Conservation (phyloP, 108 stramenopile species). For the Tribonema minus region DNA sequence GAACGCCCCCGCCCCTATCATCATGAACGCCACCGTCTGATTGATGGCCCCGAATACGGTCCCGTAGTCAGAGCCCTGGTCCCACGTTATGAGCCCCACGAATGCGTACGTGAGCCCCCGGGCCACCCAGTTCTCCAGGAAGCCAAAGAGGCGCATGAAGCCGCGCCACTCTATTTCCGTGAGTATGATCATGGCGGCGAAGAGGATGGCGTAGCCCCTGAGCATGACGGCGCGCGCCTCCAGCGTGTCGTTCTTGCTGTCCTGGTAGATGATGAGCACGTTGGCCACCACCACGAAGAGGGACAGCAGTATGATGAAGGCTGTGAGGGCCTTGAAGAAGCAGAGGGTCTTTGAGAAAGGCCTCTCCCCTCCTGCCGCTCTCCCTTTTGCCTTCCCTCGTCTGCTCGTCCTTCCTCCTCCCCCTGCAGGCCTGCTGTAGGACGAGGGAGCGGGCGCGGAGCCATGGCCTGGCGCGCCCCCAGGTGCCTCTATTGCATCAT, state of each 20-base stretch:
- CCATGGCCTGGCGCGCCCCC: too few species aligned
- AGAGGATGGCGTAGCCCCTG: constrained; percentile 11
- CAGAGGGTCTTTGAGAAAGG: constrained; percentile 3
- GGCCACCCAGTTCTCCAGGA: constrained; percentile 31
- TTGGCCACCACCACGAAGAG: constrained; percentile 25
- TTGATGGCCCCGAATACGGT: constrained; percentile 13
- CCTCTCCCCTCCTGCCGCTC: too few species aligned
- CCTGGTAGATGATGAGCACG: constrained; percentile 16
- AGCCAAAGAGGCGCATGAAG: constrained; percentile 16
- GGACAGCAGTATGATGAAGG: constrained; percentile 3
- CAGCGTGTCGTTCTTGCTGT: neutral
- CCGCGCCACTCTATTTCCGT: constrained; percentile 14
- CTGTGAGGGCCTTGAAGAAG: constrained; percentile 11
- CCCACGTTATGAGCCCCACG: constrained; percentile 24
- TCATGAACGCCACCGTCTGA: constrained; percentile 27
- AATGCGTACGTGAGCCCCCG: constrained; percentile 16
- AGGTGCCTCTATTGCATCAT: too few species aligned
- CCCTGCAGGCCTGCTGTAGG: too few species aligned
- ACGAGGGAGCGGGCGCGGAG: too few species aligned
- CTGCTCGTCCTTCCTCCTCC: too few species aligned
- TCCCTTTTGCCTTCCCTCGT: too few species aligned
- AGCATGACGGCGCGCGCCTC: constrained; percentile 15
- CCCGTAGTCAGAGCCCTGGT: neutral
- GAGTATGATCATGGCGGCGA: constrained; percentile 7
- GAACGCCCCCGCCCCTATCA: constrained; percentile 11